Evolutionary conservation across 2,329 filamentous ascomycete genomes (phyloP).

Genomic region (Ambrosiella xylebori): DNA sequence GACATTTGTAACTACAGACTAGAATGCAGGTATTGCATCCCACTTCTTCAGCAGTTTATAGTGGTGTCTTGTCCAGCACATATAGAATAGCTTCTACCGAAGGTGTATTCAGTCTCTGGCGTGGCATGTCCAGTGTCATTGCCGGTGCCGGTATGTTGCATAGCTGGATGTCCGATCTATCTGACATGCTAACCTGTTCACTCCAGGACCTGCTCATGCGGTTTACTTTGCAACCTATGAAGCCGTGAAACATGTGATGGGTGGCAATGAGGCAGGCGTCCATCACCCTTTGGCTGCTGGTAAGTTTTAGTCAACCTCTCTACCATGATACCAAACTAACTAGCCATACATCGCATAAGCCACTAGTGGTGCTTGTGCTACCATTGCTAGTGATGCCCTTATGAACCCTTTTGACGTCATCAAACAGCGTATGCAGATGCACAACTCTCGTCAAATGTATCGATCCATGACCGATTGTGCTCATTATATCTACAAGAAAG

Average conservation of each 20-base stretch:
- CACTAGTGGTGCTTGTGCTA: conserved; percentile 82
- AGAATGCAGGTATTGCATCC: conserved; percentile 95
- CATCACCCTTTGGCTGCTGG: conserved; percentile 90
- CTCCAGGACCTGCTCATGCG: conserved; percentile 76
- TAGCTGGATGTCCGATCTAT: too few species aligned
- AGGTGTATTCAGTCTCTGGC: conserved; percentile 82
- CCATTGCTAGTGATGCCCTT: conserved; percentile 90
- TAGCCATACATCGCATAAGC: conserved; percentile 32
- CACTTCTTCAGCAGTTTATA: conserved; percentile 63
- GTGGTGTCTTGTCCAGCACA: conserved; percentile 78
- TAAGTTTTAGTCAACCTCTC: conserved; percentile 25
- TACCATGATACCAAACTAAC: background rate
- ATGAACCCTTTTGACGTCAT: conserved; percentile 99
- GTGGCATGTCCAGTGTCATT: conserved; percentile 89
- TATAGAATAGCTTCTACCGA: conserved; percentile 83
- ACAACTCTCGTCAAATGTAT: conserved; percentile 77
- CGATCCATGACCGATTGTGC: conserved; percentile 77
- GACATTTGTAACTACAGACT: conserved; percentile 39
- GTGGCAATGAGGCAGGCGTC: conserved; percentile 70
- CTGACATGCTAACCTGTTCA: conserved; percentile 11
- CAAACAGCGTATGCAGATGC: conserved; percentile 98
- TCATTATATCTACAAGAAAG: conserved; percentile 66
- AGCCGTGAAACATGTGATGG: conserved; percentile 87
- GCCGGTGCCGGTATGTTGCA: conserved; percentile 65
- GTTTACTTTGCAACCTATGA: conserved; percentile 99